Conservation (phyloP, 2,329 filamentous ascomycete species). For the Alternaria triticina region DNA sequence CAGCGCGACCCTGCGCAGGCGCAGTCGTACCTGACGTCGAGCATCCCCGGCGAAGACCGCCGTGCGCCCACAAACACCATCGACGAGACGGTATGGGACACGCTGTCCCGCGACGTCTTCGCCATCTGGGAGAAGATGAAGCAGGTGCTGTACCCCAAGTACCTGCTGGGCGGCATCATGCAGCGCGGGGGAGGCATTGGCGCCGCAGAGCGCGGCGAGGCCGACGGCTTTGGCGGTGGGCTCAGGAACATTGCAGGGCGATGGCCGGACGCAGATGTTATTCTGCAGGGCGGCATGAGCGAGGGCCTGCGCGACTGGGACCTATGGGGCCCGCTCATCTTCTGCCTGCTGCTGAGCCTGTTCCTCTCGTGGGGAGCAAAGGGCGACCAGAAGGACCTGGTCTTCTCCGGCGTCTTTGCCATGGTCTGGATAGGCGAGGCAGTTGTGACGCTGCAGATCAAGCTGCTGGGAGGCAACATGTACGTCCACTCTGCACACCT, state of each 20-base stretch:
- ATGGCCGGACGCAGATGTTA: conserved; percentile 72
- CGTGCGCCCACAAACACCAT: conserved; percentile 90
- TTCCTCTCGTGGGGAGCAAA: conserved; percentile 84
- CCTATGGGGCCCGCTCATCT: conserved; percentile 94
- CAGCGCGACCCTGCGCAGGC: conserved; percentile 63
- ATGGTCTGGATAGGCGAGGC: conserved; percentile 97
- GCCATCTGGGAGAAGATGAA: conserved; percentile 98
- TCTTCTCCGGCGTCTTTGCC: conserved; percentile 96
- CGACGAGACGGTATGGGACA: conserved; percentile 97
- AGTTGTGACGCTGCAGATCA: conserved; percentile 97
- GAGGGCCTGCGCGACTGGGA: conserved; percentile 96
- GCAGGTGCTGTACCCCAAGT: conserved; percentile 95
- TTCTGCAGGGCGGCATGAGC: conserved; percentile 76
- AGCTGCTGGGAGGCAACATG: conserved; percentile 95
- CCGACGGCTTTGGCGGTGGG: conserved; percentile 50
- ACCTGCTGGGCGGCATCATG: conserved; percentile 77
- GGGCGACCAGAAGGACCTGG: conserved; percentile 79
- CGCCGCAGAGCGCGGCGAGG: conserved; percentile 64
- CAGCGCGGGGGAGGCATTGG: conserved; percentile 63
- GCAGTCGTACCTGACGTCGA: conserved; percentile 83
- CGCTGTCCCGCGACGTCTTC: conserved; percentile 86
- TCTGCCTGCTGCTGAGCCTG: conserved; percentile 87
- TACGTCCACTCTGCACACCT: conserved; percentile 59
- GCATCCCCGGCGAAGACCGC: conserved; percentile 91
- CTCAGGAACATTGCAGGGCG: conserved; percentile 64